Base-by-base conservation (phyloP, 2,329 filamentous ascomycete species). In the Colletotrichum sp. region DNA sequence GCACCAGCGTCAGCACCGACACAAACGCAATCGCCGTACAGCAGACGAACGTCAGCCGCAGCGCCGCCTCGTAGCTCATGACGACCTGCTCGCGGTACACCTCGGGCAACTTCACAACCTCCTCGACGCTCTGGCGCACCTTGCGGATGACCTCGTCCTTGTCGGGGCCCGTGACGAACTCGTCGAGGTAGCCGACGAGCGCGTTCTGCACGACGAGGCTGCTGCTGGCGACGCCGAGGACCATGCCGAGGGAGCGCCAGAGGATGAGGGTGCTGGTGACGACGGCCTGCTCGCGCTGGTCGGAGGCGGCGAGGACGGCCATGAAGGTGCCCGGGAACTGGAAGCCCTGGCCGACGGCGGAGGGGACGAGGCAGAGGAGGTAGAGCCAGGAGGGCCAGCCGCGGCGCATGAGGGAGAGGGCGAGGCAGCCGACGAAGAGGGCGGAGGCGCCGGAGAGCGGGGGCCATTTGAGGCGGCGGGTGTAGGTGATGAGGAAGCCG, bases 131-230 rank as follows among this genome's bases (percentile, higher is more conserved):
- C 77, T 85, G 84, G 60, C 91, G 84, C 6, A 91, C 90, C 59
- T 81, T 82, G 60, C 83, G 84, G 55, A 92, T 89, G n/a, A 93
- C 84, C 63, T 88, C 84, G 0, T 87, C 86, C 80, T 92, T 94
- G 28, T 92, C 86, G 0, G 86, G 85, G 0, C 92, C 93, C 0
- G 86, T 87, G 10, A 96, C 92, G 39, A 90, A 88, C 13, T 82
- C 77, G 6, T 90, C 83, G 7, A 96, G 87, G 78, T 92, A 93
- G 21, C 87, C 84, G 10, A 90, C 84, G 68, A 96, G 85, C 1
- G 91, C 89, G 80, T 95, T 95, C 84, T 96, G 94, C 77, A 96
- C 86, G 9, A 95, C 90, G 73, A 95, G 88, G 81, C 93, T 94
- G 78, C 92, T 94, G 68, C 90, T 86, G 1, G 94, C 92, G 60